Evolutionary conservation across 164 flowering plant species (phyloP).

Genomic region (Magnolia changhungtana): DNA sequence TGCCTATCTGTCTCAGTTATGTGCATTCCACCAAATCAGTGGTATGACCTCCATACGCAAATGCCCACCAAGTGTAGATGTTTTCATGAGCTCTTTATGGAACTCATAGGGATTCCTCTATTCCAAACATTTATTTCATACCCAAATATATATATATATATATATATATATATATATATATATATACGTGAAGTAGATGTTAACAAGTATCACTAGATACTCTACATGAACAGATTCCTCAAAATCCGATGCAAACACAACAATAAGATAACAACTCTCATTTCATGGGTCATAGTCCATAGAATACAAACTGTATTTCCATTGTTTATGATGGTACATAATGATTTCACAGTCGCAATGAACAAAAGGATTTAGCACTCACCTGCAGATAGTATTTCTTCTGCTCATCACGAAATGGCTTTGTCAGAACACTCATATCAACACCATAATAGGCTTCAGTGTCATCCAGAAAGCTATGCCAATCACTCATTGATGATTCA

Average conservation of each 20-base stretch:
- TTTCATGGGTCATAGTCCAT: not conserved
- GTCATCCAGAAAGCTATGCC: conserved; percentile 64
- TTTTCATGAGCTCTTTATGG: no score
- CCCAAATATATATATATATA: not conserved
- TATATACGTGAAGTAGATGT: not conserved
- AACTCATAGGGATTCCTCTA: not conserved
- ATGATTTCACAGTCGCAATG: not conserved
- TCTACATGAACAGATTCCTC: not conserved
- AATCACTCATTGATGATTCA: conserved; percentile 68
- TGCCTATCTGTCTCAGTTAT: no score
- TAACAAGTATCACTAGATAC: not conserved
- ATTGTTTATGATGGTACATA: not conserved
- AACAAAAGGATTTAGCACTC: conserved; percentile 4
- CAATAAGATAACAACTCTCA: not conserved
- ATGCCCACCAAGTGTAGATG: no score
- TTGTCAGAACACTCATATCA: conserved; percentile 75
- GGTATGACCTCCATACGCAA: no score
- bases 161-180: no score
- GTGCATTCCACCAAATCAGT: no score
- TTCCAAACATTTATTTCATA: not conserved
- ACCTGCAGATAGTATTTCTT: conserved; percentile 86
- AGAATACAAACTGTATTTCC: not conserved
- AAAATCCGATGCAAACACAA: conserved; percentile 3
- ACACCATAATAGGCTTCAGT: conserved; percentile 80
- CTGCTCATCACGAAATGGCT: conserved; percentile 78